These are phyloP conservation scores for Cyberlindnera lachancei DNA, from an alignment of 805 yeast genomes.

Conservation along the genomic window DNA sequence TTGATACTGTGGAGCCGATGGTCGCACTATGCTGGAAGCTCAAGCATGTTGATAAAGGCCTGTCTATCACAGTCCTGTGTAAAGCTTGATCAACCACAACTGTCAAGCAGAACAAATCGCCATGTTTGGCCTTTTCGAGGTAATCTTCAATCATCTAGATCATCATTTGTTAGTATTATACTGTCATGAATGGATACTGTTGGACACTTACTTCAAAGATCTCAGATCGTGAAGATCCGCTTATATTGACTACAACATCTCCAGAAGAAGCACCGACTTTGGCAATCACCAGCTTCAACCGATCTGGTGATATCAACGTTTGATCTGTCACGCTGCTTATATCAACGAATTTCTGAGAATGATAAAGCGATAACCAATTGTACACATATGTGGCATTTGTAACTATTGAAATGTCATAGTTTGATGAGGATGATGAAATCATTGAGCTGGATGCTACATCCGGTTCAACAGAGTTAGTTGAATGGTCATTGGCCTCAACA, in stretches of 20 bases:
- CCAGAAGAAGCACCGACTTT: slow-evolving; percentile 3
- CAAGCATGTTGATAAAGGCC: too few relatives aligned
- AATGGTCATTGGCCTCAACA: too few relatives aligned
- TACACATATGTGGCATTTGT: neutral
- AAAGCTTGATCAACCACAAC: neutral
- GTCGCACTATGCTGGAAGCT: too few relatives aligned
- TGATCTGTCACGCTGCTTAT: too few relatives aligned
- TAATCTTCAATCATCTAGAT: neutral
- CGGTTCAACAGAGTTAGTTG: too few relatives aligned
- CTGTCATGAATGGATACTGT: too few relatives aligned
- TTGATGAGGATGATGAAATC: neutral
- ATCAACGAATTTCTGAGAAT: neutral
- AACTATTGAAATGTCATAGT: neutral
- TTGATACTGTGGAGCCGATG: too few relatives aligned
- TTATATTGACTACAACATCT: slow-evolving; percentile 1
- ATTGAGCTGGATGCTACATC: too few relatives aligned
- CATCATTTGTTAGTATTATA: neutral
- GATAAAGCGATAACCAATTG: slow-evolving; percentile 1
- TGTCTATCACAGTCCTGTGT: too few relatives aligned
- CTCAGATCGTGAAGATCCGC: neutral
- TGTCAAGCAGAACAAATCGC: neutral
- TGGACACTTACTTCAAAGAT: slow-evolving; percentile 1
- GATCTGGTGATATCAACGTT: too few relatives aligned
- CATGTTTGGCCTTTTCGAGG: neutral
- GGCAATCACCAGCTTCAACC: neutral